These are phyloP conservation scores for Colletotrichum plurivorum DNA, from an alignment of 2,329 filamentous ascomycete genomes.

Conservation along the genomic window DNA sequence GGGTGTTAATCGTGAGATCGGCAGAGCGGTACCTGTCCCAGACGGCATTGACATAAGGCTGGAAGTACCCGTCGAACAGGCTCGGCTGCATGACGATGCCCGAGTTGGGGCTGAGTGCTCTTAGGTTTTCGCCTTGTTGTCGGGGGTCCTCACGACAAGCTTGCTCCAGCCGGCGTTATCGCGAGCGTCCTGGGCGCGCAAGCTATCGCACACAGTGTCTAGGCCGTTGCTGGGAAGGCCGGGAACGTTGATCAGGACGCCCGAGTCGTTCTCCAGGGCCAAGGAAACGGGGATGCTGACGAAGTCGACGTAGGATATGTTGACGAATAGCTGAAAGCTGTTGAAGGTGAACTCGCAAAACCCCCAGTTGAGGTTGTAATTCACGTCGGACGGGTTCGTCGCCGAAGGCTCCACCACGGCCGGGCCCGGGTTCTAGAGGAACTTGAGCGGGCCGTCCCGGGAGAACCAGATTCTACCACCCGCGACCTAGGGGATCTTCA, in stretches of 20 bases:
- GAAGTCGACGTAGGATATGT: slow-evolving; percentile 84
- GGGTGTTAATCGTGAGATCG: slow-evolving; percentile 67
- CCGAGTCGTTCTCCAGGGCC: slow-evolving; percentile 62
- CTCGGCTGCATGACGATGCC: slow-evolving; percentile 58
- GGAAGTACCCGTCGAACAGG: slow-evolving; percentile 66
- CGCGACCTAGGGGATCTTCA: slow-evolving; percentile 78
- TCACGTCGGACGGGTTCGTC: slow-evolving; percentile 75
- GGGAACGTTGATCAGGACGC: slow-evolving; percentile 60
- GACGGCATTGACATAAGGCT: slow-evolving; percentile 64
- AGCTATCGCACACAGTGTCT: slow-evolving; percentile 57
- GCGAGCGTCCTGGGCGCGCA: slow-evolving; percentile 59
- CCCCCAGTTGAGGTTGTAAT: slow-evolving; percentile 73
- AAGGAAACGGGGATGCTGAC: slow-evolving; percentile 75
- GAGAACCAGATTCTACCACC: slow-evolving; percentile 82
- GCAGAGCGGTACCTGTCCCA: slow-evolving; percentile 63
- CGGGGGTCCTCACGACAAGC: slow-evolving; percentile 60
- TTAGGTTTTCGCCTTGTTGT: slow-evolving; percentile 58
- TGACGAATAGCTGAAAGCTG: slow-evolving; percentile 72
- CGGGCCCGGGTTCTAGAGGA: slow-evolving; percentile 79
- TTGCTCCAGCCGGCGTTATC: slow-evolving; percentile 67
- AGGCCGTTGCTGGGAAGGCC: slow-evolving; percentile 65
- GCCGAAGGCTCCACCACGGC: slow-evolving; percentile 82
- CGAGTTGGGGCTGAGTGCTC: slow-evolving; percentile 68
- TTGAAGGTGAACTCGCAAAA: slow-evolving; percentile 82
- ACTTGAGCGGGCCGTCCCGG: slow-evolving; percentile 72